Evolutionary conservation across 2,329 filamentous ascomycete species (phyloP).

Genomic region (Chaetomiaceae sp.): DNA sequence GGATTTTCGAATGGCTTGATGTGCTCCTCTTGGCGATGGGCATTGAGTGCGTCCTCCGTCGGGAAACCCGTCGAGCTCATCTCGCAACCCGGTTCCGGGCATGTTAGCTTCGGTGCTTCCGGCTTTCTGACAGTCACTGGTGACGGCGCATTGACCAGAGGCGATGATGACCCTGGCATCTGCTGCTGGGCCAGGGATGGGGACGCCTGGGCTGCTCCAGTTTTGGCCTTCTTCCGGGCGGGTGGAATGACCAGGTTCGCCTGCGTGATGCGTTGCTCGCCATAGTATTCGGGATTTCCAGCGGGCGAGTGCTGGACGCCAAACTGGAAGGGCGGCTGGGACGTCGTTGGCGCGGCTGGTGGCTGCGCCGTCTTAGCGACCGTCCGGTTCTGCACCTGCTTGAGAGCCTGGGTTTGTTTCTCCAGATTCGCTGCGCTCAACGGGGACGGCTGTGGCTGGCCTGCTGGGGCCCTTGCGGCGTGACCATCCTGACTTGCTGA

Average conservation of each 20-base stretch:
- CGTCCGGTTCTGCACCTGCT: conserved; percentile 43
- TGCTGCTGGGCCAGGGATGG: conserved; percentile 37
- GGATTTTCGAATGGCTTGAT: conserved; percentile 53
- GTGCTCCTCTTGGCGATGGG: conserved; percentile 57
- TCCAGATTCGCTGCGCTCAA: conserved; percentile 47
- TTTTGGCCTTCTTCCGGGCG: conserved; percentile 52
- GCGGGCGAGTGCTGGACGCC: conserved; percentile 52
- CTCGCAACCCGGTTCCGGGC: conserved; percentile 54
- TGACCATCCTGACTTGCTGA: background rate
- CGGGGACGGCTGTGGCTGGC: conserved; percentile 29
- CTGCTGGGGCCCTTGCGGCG: conserved; percentile 16
- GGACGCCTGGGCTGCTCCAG: conserved; percentile 35
- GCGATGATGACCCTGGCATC: conserved; percentile 41
- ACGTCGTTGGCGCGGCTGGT: conserved; percentile 54
- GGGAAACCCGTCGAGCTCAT: conserved; percentile 46
- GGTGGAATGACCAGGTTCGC: conserved; percentile 52
- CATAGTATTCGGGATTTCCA: conserved; percentile 54
- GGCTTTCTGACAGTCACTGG: conserved; percentile 42
- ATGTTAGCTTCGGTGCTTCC: conserved; percentile 36
- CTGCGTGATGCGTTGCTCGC: conserved; percentile 48
- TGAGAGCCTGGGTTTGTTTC: conserved; percentile 48
- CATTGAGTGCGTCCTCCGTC: conserved; percentile 49
- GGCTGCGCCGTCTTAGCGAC: conserved; percentile 45
- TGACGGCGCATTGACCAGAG: conserved; percentile 46
- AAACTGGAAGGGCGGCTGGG: conserved; percentile 54